These are phyloP conservation scores for Strigomonas culicis DNA, from an alignment of 208 protist species.

Conservation along the genomic window DNA sequence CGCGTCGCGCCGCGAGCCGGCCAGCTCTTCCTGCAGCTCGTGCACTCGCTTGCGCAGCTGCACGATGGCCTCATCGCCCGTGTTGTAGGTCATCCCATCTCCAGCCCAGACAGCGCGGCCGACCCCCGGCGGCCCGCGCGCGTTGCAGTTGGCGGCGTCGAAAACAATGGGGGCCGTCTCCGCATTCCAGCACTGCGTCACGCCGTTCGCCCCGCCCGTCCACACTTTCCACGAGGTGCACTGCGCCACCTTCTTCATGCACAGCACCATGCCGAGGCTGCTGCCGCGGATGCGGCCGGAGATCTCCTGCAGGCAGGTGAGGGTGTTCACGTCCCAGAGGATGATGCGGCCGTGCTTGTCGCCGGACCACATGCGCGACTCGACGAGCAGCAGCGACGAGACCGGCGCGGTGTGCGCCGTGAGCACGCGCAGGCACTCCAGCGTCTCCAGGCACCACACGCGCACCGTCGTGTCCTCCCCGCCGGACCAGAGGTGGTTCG, in stretches of 20 bases:
- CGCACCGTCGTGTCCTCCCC: conserved; percentile 77
- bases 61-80: background rate
- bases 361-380: conserved; percentile 78
- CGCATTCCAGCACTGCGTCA: conserved; percentile 85
- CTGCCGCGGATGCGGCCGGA: conserved; percentile 29
- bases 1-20: conserved; percentile 9
- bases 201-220: conserved; percentile 52
- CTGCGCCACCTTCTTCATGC: conserved; percentile 58
- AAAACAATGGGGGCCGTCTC: conserved; percentile 72
- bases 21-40: conserved; percentile 6
- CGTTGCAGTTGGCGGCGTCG: conserved; percentile 16
- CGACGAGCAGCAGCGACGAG: conserved; percentile 43
- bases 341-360: conserved; percentile 76
- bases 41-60: background rate
- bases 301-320: conserved; percentile 61
- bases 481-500: conserved; percentile 80
- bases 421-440: conserved; percentile 48
- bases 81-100: background rate
- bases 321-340: conserved; percentile 79
- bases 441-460: conserved; percentile 71
- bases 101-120: background rate
- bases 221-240: conserved; percentile 70
- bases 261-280: conserved; percentile 33
- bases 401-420: conserved; percentile 63
- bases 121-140: background rate